phyloP scores from a whole-genome alignment of 805 yeast species.

The Millerago galiae region DNA sequence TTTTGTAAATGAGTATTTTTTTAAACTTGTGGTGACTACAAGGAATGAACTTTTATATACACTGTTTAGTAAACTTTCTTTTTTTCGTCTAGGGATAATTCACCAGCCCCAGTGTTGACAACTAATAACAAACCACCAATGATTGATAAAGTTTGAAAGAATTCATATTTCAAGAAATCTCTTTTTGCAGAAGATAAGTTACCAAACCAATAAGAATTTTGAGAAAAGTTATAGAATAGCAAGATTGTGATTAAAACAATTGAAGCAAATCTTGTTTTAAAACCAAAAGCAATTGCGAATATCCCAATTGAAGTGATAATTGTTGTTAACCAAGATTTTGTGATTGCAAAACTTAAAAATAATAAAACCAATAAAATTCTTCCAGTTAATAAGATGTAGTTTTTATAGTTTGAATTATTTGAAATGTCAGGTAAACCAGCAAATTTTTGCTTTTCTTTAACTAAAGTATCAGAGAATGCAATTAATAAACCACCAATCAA shows the following conservation, averaged over 20 bases:
- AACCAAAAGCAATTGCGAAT: slow-evolving; percentile 80
- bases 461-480: slow-evolving; percentile 81
- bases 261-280: slow-evolving; percentile 87
- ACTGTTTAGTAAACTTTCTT: slow-evolving; percentile 67
- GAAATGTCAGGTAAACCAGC: slow-evolving; percentile 46
- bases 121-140: slow-evolving; percentile 90
- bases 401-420: slow-evolving; percentile 59
- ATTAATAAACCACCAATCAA: slow-evolving; percentile 89
- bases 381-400: slow-evolving; percentile 81
- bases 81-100: slow-evolving; percentile 88
- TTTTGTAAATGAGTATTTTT: too few species aligned
- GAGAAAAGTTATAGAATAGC: slow-evolving; percentile 65
- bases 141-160: slow-evolving; percentile 89
- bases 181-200: slow-evolving; percentile 61
- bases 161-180: slow-evolving; percentile 86
- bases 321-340: slow-evolving; percentile 65
- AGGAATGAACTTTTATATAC: too few species aligned
- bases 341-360: slow-evolving; percentile 78
- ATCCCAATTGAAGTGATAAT: slow-evolving; percentile 65
- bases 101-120: slow-evolving; percentile 96
- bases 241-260: slow-evolving; percentile 59
- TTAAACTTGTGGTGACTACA: too few species aligned
- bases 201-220: slow-evolving; percentile 85
- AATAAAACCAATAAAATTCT: slow-evolving; percentile 78
- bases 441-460: slow-evolving; percentile 57